Percentiles rank a stretch among this genome's conserved stretches.
Conservation (phyloP, 257 asterid species). For the Petrea volubilis region DNA sequence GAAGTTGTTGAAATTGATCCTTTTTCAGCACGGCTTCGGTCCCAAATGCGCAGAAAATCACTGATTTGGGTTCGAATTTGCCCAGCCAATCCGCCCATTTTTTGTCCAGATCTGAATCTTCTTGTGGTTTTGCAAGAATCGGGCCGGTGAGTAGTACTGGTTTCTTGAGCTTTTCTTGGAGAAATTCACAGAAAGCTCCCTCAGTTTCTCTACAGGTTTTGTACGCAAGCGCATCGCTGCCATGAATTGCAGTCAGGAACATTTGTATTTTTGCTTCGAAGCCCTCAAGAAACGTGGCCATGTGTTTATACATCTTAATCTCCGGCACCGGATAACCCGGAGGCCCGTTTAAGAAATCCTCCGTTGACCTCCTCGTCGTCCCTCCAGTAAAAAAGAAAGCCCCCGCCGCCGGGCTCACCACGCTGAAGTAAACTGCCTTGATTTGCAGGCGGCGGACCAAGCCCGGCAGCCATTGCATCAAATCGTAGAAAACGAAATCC, state of each 20-base stretch:
- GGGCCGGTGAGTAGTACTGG: constrained; percentile 44
- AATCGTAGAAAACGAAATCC: constrained; percentile 49
- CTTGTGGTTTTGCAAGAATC: constrained; percentile 18
- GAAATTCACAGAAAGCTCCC: constrained; percentile 24
- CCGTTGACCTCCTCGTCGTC: too few species aligned
- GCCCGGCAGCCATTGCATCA: constrained; percentile 51
- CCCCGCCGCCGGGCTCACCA: constrained; percentile 32
- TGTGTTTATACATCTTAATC: constrained; percentile 25
- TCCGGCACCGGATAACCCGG: too few species aligned
- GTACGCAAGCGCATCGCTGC: constrained; percentile 44
- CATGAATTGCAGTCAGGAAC: not conserved
- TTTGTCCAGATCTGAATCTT: not conserved
- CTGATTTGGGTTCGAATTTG: constrained; percentile 21
- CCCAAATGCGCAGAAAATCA: constrained; percentile 47
- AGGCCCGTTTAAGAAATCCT: not conserved
- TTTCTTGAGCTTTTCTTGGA: constrained; percentile 28
- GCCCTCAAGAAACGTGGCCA: too few species aligned
- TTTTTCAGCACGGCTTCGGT: constrained; percentile 37
- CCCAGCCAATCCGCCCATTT: constrained; percentile 35
- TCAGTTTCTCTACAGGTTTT: constrained; percentile 41
- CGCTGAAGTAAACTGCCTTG: constrained; percentile 40
- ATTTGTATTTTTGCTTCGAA: too few species aligned
- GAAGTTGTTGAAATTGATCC: constrained; percentile 35
- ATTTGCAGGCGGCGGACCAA: constrained; percentile 33
- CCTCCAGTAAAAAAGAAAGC: constrained; percentile 25